Percentiles rank a stretch among this genome's conserved stretches.
Evolutionary conservation across 2,329 filamentous ascomycete genomes (phyloP).

Genomic region (Colletotrichum sp.): DNA sequence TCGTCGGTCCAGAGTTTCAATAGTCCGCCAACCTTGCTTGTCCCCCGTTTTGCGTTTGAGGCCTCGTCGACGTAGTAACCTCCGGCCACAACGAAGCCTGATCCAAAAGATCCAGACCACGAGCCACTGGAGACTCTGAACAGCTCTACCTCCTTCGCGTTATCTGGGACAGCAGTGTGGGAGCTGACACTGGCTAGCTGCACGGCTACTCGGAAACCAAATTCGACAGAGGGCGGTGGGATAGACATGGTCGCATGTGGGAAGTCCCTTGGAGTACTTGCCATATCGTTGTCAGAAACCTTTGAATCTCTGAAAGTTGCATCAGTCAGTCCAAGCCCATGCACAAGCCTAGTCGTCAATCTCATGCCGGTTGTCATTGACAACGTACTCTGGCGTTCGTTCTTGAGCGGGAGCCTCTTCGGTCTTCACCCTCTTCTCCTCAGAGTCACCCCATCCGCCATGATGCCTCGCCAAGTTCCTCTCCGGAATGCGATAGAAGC

Average conservation of each 20-base stretch:
- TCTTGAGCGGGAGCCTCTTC: background rate
- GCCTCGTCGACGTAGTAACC: constrained; percentile 8
- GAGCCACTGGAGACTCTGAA: constrained; percentile 50
- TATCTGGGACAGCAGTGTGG: background rate
- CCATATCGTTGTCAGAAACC: background rate
- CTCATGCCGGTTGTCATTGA: too few species aligned
- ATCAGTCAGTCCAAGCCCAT: background rate
- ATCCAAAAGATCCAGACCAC: constrained; percentile 55
- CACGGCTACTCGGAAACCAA: constrained; percentile 55
- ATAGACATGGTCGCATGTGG: constrained; percentile 45
- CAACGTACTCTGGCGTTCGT: background rate
- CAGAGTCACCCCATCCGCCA: background rate
- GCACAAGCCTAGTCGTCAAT: too few species aligned
- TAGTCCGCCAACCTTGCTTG: background rate
- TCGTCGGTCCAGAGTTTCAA: constrained; percentile 26
- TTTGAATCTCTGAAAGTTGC: background rate
- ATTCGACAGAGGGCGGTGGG: constrained; percentile 48
- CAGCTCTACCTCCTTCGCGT: constrained; percentile 40
- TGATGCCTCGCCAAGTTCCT: background rate
- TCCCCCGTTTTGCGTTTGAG: background rate
- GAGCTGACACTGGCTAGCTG: background rate
- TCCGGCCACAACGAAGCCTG: constrained; percentile 48
- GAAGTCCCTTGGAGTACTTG: constrained; percentile 13
- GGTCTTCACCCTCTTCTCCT: background rate
- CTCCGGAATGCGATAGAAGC: background rate